A percentile compares a stretch with the other conserved stretches of the same genome.
phyloP scores from a whole-genome alignment of 139 green algal species.

The Ostreobium quekettii region DNA sequence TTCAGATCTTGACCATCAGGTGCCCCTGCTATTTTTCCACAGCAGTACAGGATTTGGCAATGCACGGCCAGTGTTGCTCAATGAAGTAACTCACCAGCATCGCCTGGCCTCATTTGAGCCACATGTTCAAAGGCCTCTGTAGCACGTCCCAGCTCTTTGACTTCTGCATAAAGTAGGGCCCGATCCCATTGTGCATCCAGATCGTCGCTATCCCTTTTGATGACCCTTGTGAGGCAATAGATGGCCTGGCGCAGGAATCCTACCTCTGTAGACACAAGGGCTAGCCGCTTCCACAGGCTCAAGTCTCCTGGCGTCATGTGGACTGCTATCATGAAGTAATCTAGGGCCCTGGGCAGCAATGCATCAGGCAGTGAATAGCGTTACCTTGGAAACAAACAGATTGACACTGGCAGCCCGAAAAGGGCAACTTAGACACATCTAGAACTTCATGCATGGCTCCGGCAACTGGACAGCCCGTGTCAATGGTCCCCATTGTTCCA shows the following conservation, averaged over 20 bases:
- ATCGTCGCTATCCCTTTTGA: conserved; percentile 49
- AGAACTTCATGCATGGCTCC: neutral
- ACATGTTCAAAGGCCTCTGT: neutral
- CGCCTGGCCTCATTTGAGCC: conserved; percentile 1
- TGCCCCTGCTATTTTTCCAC: no score
- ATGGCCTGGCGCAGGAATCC: conserved; percentile 69
- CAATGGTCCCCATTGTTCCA: neutral
- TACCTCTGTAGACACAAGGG: conserved; percentile 49
- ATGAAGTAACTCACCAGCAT: no score
- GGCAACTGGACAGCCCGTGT: neutral
- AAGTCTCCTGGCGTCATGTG: conserved; percentile 72
- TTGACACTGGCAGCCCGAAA: neutral
- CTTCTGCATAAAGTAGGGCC: conserved; percentile 53
- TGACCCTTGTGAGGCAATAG: conserved; percentile 74
- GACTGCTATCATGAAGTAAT: conserved; percentile 89
- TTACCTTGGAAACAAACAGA: neutral
- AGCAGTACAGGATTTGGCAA: no score
- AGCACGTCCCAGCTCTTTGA: conserved; percentile 17
- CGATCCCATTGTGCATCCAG: conserved; percentile 57
- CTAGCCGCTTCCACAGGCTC: conserved; percentile 69
- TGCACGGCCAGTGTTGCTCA: no score
- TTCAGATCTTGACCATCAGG: no score
- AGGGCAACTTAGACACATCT: neutral
- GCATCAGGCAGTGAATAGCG: conserved; percentile 1
- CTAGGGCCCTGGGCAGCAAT: conserved; percentile 46